These are phyloP conservation scores for Wickerhamiella infanticola DNA, from an alignment of 1,139 yeast species.

Conservation along the genomic window DNA sequence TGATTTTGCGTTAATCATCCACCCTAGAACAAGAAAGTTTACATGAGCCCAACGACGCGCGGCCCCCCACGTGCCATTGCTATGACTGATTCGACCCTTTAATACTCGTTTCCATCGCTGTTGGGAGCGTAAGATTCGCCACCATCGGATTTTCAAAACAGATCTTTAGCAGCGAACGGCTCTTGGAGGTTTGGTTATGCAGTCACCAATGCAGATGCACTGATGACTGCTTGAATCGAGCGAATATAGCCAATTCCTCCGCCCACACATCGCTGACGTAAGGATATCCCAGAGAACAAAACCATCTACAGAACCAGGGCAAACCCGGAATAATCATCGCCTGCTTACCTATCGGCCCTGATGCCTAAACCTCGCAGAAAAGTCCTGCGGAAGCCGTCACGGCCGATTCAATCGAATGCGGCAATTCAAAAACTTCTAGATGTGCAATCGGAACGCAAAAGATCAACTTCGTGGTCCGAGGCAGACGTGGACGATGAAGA, in stretches of 20 bases:
- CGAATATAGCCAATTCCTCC: not conserved
- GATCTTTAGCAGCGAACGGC: too few relatives aligned
- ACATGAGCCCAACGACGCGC: too few relatives aligned
- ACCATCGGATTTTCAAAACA: too few relatives aligned
- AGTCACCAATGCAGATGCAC: not conserved
- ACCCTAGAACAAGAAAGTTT: too few relatives aligned
- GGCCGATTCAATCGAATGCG: not conserved
- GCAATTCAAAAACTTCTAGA: not conserved
- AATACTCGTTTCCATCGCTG: too few relatives aligned
- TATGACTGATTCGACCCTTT: too few relatives aligned
- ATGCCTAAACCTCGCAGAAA: conserved; percentile 2
- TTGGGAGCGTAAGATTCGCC: too few relatives aligned
- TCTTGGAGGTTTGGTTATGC: not conserved
- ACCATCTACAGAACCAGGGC: too few relatives aligned
- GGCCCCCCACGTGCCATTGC: too few relatives aligned
- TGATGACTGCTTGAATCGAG: not conserved
- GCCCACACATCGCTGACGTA: too few relatives aligned
- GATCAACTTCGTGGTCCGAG: not conserved
- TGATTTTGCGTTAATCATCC: too few relatives aligned
- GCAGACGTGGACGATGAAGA: conserved; percentile 1
- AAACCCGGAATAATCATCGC: not conserved
- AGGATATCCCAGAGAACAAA: too few relatives aligned
- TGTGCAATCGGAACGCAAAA: conserved; percentile 1
- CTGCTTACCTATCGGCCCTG: not conserved
- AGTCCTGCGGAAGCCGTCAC: not conserved